Evolutionary conservation across 2,329 filamentous ascomycete genomes (phyloP).

Genomic region (Paracorniculantispora psalliotae): DNA sequence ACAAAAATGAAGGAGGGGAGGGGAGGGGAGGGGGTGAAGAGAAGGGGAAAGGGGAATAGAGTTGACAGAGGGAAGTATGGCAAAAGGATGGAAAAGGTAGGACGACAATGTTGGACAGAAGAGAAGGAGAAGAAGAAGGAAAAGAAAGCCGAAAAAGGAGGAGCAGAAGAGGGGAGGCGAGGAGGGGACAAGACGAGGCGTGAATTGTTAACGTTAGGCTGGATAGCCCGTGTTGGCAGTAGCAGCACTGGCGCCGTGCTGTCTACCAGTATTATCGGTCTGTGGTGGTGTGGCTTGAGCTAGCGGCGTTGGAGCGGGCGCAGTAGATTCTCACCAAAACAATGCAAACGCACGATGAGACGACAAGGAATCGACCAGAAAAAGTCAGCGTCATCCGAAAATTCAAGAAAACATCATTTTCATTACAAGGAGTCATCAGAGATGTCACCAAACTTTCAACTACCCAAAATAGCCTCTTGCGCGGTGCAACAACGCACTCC

Average conservation of each 20-base stretch:
- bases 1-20: neutral
- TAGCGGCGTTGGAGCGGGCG: neutral
- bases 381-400: too few species aligned
- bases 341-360: neutral
- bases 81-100: slow-evolving; percentile 4
- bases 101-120: neutral
- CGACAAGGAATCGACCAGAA: neutral
- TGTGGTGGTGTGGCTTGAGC: neutral
- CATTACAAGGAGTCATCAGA: neutral
- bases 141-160: neutral
- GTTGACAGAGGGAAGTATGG: slow-evolving; percentile 10
- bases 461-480: neutral
- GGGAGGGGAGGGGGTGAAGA: neutral
- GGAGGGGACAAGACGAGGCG: neutral
- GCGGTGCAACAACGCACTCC: neutral
- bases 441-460: neutral
- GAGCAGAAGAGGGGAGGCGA: neutral
- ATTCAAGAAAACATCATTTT: neutral
- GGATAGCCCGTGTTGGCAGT: neutral
- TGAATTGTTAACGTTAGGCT: neutral
- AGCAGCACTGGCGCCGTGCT: neutral
- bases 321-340: neutral
- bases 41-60: slow-evolving; percentile 3
- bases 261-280: too few species aligned
- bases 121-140: neutral